Conservation (phyloP, 2,329 filamentous ascomycete genomes). For the Fusarium staphyleae region DNA sequence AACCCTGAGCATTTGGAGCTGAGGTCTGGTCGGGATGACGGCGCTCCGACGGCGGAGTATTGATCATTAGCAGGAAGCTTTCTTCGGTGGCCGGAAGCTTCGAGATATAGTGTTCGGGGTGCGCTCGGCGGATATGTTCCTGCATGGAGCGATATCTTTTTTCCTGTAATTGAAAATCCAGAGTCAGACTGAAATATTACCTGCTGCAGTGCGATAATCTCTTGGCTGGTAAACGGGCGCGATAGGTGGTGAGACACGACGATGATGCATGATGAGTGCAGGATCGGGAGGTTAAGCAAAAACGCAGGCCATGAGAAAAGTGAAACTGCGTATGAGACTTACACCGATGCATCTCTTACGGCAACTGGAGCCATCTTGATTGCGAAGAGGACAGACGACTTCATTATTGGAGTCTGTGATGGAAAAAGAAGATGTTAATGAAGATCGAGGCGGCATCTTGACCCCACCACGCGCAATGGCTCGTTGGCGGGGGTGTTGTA, state of each 20-base stretch:
- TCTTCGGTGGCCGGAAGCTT: conserved; percentile 98
- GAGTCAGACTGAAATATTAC: conserved; percentile 35
- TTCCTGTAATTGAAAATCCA: conserved; percentile 64
- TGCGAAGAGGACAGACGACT: conserved; percentile 93
- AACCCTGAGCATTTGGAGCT: conserved; percentile 45
- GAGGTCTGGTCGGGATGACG: conserved; percentile 54
- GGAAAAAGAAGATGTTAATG: conserved; percentile 88
- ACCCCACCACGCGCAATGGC: conserved; percentile 61
- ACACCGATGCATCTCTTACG: conserved; percentile 98
- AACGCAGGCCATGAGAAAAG: conserved; percentile 12
- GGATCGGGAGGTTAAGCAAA: conserved; percentile 15
- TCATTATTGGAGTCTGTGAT: conserved; percentile 93
- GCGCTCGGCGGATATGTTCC: conserved; percentile 96
- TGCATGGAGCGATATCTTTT: conserved; percentile 99
- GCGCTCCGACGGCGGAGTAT: conserved; percentile 79
- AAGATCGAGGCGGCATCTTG: conserved; percentile 88
- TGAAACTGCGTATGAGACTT: conserved; percentile 59
- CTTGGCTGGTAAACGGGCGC: conserved; percentile 21
- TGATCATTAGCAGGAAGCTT: conserved; percentile 97
- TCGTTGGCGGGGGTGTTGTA: conserved; percentile 36
- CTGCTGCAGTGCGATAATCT: conserved; percentile 22
- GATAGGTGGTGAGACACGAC: conserved; percentile 40
- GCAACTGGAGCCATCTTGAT: conserved; percentile 96
- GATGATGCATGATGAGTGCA: conserved; percentile 28
- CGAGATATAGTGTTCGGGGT: conserved; percentile 95